These are phyloP conservation scores for Mollisiaceae sp. DNA, from an alignment of 2,329 filamentous ascomycete species.

Conservation along the genomic window DNA sequence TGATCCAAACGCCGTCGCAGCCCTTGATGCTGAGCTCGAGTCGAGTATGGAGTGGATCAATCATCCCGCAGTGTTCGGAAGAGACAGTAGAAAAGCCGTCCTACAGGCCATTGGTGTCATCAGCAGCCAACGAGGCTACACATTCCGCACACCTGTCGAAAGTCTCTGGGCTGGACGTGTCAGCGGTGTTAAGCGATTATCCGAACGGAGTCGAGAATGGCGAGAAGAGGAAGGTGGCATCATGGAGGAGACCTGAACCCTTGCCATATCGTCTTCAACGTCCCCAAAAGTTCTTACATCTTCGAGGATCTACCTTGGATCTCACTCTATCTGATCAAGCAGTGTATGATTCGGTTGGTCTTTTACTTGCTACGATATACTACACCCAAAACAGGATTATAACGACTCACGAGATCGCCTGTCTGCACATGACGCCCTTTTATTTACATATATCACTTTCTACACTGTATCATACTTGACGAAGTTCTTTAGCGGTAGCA, in stretches of 20 bases:
- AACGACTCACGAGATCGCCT: conserved; percentile 19
- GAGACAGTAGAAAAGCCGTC: conserved; percentile 93
- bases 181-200: conserved; percentile 77
- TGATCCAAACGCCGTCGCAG: conserved; percentile 78
- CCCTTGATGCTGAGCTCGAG: conserved; percentile 90
- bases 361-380: conserved; percentile 14
- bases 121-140: conserved; percentile 90
- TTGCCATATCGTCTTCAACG: neutral
- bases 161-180: conserved; percentile 87
- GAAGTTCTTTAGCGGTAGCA: conserved; percentile 17
- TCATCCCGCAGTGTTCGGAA: conserved; percentile 91
- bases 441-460: conserved; percentile 1
- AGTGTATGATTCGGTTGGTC: neutral
- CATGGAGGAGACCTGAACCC: conserved; percentile 41
- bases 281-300: conserved; percentile 1
- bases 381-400: conserved; percentile 12
- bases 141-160: conserved; percentile 89
- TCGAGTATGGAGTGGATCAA: conserved; percentile 95
- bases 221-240: conserved; percentile 69
- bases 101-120: conserved; percentile 97
- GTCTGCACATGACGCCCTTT: neutral
- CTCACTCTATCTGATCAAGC: neutral
- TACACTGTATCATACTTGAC: conserved; percentile 18
- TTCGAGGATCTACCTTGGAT: neutral
- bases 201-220: conserved; percentile 89